Evolutionary conservation across 495 filamentous ascomycete genomes (phyloP).

Genomic region (Penicillium flavigenum): DNA sequence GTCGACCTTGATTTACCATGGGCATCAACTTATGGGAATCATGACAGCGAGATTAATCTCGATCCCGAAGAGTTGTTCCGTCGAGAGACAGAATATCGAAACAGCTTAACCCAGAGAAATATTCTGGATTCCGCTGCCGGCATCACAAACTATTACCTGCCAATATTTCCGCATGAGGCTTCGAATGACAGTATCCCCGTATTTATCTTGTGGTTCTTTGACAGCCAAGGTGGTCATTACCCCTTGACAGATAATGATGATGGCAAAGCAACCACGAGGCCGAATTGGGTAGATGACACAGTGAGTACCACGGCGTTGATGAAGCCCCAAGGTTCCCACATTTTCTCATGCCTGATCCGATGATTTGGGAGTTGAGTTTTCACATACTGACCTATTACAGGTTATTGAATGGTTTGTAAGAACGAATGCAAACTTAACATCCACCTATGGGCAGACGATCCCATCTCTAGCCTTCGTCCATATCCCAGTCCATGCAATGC

Average conservation of each 20-base stretch:
- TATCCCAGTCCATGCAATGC: constrained; percentile 59
- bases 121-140: constrained; percentile 47
- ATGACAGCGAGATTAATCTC: constrained; percentile 62
- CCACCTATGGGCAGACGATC: constrained; percentile 41
- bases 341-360: not conserved
- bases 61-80: constrained; percentile 52
- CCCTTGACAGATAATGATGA: constrained; percentile 43
- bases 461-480: constrained; percentile 69
- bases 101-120: constrained; percentile 49
- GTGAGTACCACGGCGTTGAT: not conserved
- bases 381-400: not conserved
- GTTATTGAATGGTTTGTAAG: constrained; percentile 60
- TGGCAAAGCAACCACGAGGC: constrained; percentile 34
- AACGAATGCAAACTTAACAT: constrained; percentile 42
- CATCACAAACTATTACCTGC: constrained; percentile 65
- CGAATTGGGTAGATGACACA: constrained; percentile 36
- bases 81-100: constrained; percentile 51
- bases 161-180: constrained; percentile 38
- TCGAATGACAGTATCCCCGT: constrained; percentile 31
- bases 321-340: not conserved
- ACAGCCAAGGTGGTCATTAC: constrained; percentile 59
- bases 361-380: not conserved
- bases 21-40: constrained; percentile 72
- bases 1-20: constrained; percentile 53
- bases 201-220: constrained; percentile 71